Conservation (phyloP, 805 yeast species). For the Jamesozyma piceae region DNA sequence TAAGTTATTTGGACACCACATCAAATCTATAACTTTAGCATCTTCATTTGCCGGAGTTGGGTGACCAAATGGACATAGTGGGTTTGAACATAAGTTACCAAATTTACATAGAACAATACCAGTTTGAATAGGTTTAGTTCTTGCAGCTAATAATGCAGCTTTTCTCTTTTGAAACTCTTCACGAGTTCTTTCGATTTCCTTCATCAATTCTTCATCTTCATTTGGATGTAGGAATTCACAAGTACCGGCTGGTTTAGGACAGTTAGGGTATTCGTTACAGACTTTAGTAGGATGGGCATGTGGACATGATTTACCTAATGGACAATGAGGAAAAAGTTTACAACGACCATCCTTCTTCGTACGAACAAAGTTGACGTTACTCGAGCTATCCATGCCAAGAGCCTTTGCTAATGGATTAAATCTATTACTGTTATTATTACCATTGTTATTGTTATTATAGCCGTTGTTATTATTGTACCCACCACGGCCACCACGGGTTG, state of each 20-base stretch:
- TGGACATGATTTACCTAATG: slow-evolving; percentile 51
- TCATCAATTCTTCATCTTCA: slow-evolving; percentile 67
- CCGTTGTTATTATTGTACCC: slow-evolving; percentile 17
- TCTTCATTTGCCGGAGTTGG: slow-evolving; percentile 79
- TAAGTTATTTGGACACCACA: slow-evolving; percentile 72
- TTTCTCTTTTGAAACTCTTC: slow-evolving; percentile 41
- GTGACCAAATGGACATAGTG: slow-evolving; percentile 79
- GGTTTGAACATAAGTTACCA: slow-evolving; percentile 67
- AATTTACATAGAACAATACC: slow-evolving; percentile 65
- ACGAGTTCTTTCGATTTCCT: slow-evolving; percentile 55
- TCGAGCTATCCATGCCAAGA: slow-evolving; percentile 24
- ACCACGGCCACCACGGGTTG: slow-evolving; percentile 17
- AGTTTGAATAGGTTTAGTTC: slow-evolving; percentile 31
- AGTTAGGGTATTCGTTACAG: slow-evolving; percentile 68
- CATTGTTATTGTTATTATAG: slow-evolving; percentile 15
- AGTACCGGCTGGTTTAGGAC: slow-evolving; percentile 72
- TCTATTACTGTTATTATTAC: slow-evolving; percentile 24
- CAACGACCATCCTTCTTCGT: slow-evolving; percentile 57
- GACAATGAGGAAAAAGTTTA: slow-evolving; percentile 61
- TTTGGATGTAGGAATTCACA: slow-evolving; percentile 79
- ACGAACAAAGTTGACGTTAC: slow-evolving; percentile 31
- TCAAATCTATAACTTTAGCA: slow-evolving; percentile 55
- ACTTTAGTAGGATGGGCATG: slow-evolving; percentile 72
- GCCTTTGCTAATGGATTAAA: slow-evolving; percentile 34
- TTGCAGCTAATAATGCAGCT: slow-evolving; percentile 30